Base-by-base conservation (phyloP, 257 asterid species). In the Sherardia arvensis region DNA sequence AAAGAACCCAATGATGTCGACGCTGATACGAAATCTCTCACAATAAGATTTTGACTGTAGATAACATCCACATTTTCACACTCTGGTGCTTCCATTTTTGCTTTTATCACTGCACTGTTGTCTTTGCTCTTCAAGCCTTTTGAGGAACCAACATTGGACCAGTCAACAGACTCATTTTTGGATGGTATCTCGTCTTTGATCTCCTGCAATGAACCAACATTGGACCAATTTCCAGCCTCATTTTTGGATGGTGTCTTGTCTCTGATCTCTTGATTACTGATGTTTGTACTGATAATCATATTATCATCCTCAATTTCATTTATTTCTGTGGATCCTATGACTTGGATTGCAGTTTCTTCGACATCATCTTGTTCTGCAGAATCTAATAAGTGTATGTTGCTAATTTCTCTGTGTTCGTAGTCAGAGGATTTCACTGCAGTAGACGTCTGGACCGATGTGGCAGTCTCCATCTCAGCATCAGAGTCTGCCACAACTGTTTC, bases 401-500 rank as follows among this genome's bases (percentile, higher is more conserved):
- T 71, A 70, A 55, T 78, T 66, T 47, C 73, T 70, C 66, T 68
- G 45, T 59, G 38, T 66, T 84, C 85, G 69, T 78, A 78, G 57
- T 85, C 89, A 63, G 76, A 71, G 68, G 89, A 71, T 38, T 74
- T 80, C 69, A 74, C 71, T 60, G 72, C 78, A 20, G 63, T 66
- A 69, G 85, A 63, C 27, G 69, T 48, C 11, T 40, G 82, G 57
- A 53, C 58, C 6, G 99, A 90, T 22, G 85, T 79, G 64, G 86
- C 85, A 65, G 84, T 82, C 84, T 87, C 99, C 79, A 78, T 25
- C 76, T 93, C 99, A 61, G 69, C 76, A 64, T 93, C 97, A 61
- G 99, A 93, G 69, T 90, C 99, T 54, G 97, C 94, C 57, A 93
- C 99, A 61, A 93, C 95, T 0, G 97, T 93, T 78, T 84, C 99